Evolutionary conservation across 1,284 basidiomycete genomes (phyloP).

Genomic region (Meripilus lineatus): DNA sequence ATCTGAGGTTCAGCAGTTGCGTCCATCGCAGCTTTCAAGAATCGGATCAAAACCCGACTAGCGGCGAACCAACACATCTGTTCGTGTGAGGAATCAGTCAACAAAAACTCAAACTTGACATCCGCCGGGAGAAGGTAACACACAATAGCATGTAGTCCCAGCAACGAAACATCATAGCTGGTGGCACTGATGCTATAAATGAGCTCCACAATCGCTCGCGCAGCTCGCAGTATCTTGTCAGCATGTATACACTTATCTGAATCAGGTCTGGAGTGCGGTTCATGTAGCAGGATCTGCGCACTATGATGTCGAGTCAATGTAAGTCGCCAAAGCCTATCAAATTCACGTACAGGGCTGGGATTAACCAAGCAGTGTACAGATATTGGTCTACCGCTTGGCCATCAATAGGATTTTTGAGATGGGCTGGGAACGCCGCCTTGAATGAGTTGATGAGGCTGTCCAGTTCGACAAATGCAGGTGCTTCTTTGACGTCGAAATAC

Average conservation of each 20-base stretch:
- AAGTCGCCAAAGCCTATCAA: neutral
- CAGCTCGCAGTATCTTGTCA: conserved; percentile 58
- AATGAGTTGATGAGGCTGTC: conserved; percentile 56
- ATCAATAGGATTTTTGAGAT: conserved; percentile 37
- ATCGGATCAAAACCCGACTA: conserved; percentile 60
- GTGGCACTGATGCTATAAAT: conserved; percentile 63
- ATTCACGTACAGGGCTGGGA: conserved; percentile 54
- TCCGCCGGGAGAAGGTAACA: conserved; percentile 16
- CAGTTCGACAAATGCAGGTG: conserved; percentile 60
- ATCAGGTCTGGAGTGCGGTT: conserved; percentile 62
- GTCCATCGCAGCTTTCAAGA: conserved; percentile 54
- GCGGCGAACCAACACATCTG: conserved; percentile 71
- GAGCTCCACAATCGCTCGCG: conserved; percentile 62
- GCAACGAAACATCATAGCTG: conserved; percentile 61
- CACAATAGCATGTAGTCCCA: conserved; percentile 60
- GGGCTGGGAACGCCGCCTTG: conserved; percentile 52
- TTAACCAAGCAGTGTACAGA: conserved; percentile 57
- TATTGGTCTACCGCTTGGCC: conserved; percentile 59
- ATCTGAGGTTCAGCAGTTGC: conserved; percentile 48
- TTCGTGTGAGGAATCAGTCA: conserved; percentile 8
- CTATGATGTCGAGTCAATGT: conserved; percentile 28
- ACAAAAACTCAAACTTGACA: conserved; percentile 1
- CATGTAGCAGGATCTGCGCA: conserved; percentile 61
- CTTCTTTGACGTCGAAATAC: conserved; percentile 49
- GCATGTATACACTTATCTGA: conserved; percentile 58